These are phyloP conservation scores for Trichoderma sp. DNA, from an alignment of 2,329 filamentous ascomycete genomes.

Conservation along the genomic window DNA sequence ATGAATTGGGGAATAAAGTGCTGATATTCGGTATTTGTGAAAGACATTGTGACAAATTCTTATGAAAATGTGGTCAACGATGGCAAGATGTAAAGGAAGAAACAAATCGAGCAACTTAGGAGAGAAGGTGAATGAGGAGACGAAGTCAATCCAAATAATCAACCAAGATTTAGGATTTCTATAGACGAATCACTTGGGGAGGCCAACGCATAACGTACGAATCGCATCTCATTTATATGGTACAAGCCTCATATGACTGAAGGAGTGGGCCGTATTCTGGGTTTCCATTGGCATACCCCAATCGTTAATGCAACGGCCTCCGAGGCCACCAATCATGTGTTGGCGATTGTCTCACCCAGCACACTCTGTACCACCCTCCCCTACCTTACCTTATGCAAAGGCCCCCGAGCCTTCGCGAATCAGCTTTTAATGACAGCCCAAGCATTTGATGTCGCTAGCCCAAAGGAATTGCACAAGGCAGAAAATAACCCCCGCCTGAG, in stretches of 20 bases:
- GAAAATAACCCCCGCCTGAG: not conserved
- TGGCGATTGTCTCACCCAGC: not conserved
- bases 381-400: not conserved
- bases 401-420: not conserved
- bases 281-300: not conserved
- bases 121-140: not conserved
- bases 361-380: not conserved
- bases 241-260: not conserved
- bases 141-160: not conserved
- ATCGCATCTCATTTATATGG: not conserved
- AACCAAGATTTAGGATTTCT: not conserved
- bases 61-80: too few relatives aligned
- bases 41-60: not conserved
- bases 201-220: not conserved
- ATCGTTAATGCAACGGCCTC: not conserved
- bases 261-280: not conserved
- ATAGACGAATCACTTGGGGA: not conserved
- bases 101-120: not conserved
- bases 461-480: not conserved
- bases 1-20: conserved; percentile 1
- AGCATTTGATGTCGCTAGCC: not conserved
- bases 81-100: too few relatives aligned
- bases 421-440: not conserved
- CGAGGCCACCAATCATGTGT: not conserved
- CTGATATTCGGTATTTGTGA: not conserved